phyloP scores from a whole-genome alignment of 495 filamentous ascomycete genomes.

The Hypomontagnella submonticulosa region DNA sequence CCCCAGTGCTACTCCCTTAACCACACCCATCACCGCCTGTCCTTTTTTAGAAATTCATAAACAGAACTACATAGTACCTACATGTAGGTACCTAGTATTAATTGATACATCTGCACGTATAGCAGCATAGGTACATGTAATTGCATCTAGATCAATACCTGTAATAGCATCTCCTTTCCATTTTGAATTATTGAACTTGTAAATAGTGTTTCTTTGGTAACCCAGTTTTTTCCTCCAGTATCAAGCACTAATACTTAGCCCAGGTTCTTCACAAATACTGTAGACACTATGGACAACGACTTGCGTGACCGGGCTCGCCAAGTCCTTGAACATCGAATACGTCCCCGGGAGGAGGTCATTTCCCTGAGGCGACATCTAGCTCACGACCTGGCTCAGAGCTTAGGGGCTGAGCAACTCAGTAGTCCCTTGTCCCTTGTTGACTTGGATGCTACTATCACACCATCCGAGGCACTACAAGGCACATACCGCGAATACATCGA shows the following conservation, averaged over 20 bases:
- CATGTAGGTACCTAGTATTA: too few relatives aligned
- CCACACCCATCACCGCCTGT: too few relatives aligned
- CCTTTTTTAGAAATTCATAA: slow-evolving; percentile 18
- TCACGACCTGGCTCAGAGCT: slow-evolving; percentile 45
- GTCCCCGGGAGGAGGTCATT: slow-evolving; percentile 50
- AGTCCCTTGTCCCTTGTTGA: slow-evolving; percentile 55
- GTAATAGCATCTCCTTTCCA: background rate
- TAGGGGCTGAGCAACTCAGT: slow-evolving; percentile 42
- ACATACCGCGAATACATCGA: slow-evolving; percentile 64
- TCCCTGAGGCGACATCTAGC: slow-evolving; percentile 48
- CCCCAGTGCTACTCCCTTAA: too few relatives aligned
- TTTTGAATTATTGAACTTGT: too few relatives aligned
- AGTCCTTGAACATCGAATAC: slow-evolving; percentile 46
- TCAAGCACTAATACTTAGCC: background rate
- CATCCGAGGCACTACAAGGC: slow-evolving; percentile 43
- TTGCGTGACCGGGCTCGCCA: slow-evolving; percentile 38
- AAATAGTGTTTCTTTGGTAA: too few relatives aligned
- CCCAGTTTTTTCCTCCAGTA: slow-evolving; percentile 1
- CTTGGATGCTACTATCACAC: slow-evolving; percentile 32
- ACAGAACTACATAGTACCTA: slow-evolving; percentile 2
- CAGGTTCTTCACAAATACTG: slow-evolving; percentile 16
- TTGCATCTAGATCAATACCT: slow-evolving; percentile 7
- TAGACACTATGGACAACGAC: slow-evolving; percentile 32
- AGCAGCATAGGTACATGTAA: slow-evolving; percentile 1
- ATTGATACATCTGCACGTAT: slow-evolving; percentile 2